Conservation (phyloP, 257 asterid species). For the Plantago ovata region DNA sequence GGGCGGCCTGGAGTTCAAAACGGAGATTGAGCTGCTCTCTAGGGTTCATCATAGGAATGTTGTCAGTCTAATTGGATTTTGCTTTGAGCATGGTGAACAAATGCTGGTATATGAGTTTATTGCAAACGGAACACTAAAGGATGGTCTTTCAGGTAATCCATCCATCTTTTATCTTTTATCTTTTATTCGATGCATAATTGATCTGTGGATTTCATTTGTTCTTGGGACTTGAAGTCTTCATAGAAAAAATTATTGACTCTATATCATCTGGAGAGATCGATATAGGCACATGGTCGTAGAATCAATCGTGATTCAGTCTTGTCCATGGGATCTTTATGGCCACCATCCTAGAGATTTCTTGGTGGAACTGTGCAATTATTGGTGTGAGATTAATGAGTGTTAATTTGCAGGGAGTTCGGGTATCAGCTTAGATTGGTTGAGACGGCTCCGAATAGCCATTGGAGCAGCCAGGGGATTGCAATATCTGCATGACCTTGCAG, state of each 20-base stretch:
- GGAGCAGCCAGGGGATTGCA: conserved; percentile 90
- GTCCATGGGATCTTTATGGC: too few species aligned
- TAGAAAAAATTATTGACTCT: neutral
- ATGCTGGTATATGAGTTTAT: conserved; percentile 77
- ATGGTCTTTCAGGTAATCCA: conserved; percentile 67
- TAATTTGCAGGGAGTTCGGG: conserved; percentile 58
- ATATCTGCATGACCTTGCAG: conserved; percentile 80
- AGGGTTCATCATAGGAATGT: conserved; percentile 94
- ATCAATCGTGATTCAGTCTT: too few species aligned
- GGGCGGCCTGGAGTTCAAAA: conserved; percentile 79
- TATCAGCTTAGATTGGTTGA: conserved; percentile 80
- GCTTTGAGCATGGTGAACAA: conserved; percentile 76
- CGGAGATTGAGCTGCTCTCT: conserved; percentile 94
- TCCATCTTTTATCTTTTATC: neutral
- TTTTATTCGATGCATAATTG: neutral
- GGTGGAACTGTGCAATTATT: neutral
- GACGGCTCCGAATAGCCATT: conserved; percentile 68
- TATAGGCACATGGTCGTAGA: neutral
- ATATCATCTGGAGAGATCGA: neutral
- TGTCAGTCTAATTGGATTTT: conserved; percentile 71
- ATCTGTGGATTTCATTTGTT: too few species aligned
- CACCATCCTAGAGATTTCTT: too few species aligned
- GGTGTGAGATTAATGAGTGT: neutral
- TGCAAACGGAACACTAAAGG: conserved; percentile 79
- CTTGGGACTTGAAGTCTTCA: too few species aligned